Conservation (phyloP, 345 rosid species). For the Camelina hispida region DNA sequence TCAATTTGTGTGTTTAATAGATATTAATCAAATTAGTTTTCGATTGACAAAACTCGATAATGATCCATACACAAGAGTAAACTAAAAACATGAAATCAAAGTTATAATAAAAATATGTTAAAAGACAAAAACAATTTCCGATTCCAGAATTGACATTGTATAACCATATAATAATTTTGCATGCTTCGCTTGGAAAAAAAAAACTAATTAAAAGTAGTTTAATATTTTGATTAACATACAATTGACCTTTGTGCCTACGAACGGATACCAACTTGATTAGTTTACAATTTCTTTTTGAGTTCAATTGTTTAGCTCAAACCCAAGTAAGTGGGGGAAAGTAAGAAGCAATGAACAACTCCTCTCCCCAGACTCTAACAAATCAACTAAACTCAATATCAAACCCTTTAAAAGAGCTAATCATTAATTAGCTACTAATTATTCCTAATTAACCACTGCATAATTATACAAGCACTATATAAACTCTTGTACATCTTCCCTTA, state of each 20-base stretch:
- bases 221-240: not conserved
- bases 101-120: not conserved
- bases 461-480: constrained; percentile 29
- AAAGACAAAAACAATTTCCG: too few relatives aligned
- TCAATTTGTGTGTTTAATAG: too few relatives aligned
- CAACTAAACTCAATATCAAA: constrained; percentile 34
- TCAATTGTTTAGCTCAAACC: constrained; percentile 18
- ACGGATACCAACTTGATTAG: constrained; percentile 35
- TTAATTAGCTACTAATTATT: constrained; percentile 18
- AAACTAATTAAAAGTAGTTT: constrained; percentile 16
- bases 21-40: too few relatives aligned
- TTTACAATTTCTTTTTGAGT: not conserved
- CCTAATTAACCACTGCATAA: constrained; percentile 17
- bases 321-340: constrained; percentile 33
- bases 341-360: constrained; percentile 40
- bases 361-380: constrained; percentile 33
- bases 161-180: not conserved
- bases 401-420: not conserved
- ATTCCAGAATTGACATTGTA: not conserved
- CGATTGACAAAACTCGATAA: not conserved
- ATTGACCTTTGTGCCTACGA: not conserved
- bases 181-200: not conserved
- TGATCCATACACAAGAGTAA: not conserved
- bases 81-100: not conserved
- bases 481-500: constrained; percentile 15